Conservation (phyloP, 305 asterid species). For the Plantago lanceolata region DNA sequence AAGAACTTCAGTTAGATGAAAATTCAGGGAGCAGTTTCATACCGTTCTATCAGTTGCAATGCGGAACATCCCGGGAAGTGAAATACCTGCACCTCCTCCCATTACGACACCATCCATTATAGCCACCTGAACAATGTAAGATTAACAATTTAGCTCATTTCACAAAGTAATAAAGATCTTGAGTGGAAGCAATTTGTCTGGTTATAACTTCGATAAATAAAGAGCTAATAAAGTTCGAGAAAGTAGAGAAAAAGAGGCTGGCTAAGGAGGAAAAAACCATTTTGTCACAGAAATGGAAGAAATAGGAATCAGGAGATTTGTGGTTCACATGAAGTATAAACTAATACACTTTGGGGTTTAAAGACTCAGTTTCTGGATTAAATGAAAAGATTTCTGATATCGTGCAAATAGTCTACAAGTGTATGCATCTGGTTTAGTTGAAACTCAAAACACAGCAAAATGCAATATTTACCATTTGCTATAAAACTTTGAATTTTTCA, state of each 20-base stretch:
- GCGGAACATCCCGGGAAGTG: constrained; percentile 96
- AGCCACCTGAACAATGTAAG: constrained; percentile 59
- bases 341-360: too few species aligned
- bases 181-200: constrained; percentile 11
- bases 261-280: background rate
- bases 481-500: too few species aligned
- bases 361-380: too few species aligned
- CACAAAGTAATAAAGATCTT: constrained; percentile 18
- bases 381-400: too few species aligned
- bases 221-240: background rate
- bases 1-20: constrained; percentile 25
- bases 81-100: constrained; percentile 97
- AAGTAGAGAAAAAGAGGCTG: background rate
- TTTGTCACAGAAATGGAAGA: too few species aligned
- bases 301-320: too few species aligned
- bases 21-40: constrained; percentile 45
- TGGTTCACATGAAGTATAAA: too few species aligned
- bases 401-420: too few species aligned
- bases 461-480: too few species aligned
- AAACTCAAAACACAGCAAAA: too few species aligned
- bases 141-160: constrained; percentile 20
- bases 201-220: too few species aligned
- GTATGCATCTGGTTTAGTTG: too few species aligned
- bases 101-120: constrained; percentile 85
- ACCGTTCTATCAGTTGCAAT: constrained; percentile 96